Conservation (phyloP, 2,329 filamentous ascomycete genomes). For the Aspergillus sojae region DNA sequence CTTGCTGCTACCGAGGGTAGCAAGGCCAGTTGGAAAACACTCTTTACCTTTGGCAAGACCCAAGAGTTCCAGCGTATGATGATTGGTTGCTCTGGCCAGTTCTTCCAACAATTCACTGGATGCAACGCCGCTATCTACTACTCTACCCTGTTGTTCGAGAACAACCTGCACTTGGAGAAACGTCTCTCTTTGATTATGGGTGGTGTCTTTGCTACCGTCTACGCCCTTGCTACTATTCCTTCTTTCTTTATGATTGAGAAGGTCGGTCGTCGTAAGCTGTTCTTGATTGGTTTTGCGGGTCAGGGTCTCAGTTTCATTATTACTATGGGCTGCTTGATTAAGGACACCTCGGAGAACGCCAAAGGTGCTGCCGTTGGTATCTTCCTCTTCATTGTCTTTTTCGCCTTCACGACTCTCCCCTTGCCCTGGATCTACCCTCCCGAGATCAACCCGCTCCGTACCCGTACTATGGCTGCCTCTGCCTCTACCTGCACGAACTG, state of each 20-base stretch:
- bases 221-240: conserved; percentile 29
- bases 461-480: conserved; percentile 55
- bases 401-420: conserved; percentile 65
- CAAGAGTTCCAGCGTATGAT: conserved; percentile 35
- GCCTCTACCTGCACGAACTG: conserved; percentile 56
- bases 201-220: conserved; percentile 32
- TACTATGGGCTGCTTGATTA: conserved; percentile 37
- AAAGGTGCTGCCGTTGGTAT: conserved; percentile 57
- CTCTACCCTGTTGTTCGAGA: conserved; percentile 47
- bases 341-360: conserved; percentile 22
- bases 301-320: conserved; percentile 39
- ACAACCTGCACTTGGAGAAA: conserved; percentile 33
- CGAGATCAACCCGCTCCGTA: conserved; percentile 57
- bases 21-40: conserved; percentile 26
- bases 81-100: conserved; percentile 34
- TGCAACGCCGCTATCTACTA: conserved; percentile 52
- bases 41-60: conserved; percentile 34
- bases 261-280: conserved; percentile 45
- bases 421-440: conserved; percentile 59
- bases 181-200: conserved; percentile 28
- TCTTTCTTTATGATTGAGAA: conserved; percentile 36
- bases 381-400: conserved; percentile 69
- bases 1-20: conserved; percentile 40
- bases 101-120: conserved; percentile 50
- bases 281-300: conserved; percentile 34